Evolutionary conservation across 345 rosid genomes (phyloP).

Genomic region (Euphorbia pulcherrima): DNA sequence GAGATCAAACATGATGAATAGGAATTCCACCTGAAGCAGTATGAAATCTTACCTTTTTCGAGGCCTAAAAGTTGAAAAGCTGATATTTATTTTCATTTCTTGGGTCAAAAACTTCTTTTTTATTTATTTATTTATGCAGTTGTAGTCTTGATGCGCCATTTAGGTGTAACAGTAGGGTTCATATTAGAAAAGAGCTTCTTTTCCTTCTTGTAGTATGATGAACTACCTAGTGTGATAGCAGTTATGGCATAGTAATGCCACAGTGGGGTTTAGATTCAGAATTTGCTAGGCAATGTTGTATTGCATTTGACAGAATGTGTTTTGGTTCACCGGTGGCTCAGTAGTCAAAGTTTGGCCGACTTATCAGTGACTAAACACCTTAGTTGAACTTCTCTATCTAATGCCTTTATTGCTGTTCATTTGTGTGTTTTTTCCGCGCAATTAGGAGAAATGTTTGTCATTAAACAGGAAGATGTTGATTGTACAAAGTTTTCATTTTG

Average conservation of each 20-base stretch:
- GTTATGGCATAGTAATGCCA: constrained; percentile 4
- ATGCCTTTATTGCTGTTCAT: not conserved
- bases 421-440: not conserved
- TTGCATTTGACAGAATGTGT: not conserved
- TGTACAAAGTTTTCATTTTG: too few relatives aligned
- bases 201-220: not conserved
- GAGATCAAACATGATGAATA: constrained; percentile 51
- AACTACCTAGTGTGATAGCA: not conserved
- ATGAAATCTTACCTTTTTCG: not conserved
- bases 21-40: constrained; percentile 1
- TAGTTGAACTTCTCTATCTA: not conserved
- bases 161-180: constrained; percentile 17
- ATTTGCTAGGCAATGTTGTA: constrained; percentile 10
- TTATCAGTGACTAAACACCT: not conserved
- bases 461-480: not conserved
- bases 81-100: not conserved
- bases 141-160: constrained; percentile 13
- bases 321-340: constrained; percentile 2
- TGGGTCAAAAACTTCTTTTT: not conserved
- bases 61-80: not conserved
- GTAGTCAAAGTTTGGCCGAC: not conserved
- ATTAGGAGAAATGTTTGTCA: not conserved
- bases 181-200: constrained; percentile 4
- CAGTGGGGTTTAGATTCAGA: constrained; percentile 12
- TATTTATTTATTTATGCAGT: too few relatives aligned